Evolutionary conservation across 106 monocot genomes (phyloP).

Genomic region (Allium cepa): DNA sequence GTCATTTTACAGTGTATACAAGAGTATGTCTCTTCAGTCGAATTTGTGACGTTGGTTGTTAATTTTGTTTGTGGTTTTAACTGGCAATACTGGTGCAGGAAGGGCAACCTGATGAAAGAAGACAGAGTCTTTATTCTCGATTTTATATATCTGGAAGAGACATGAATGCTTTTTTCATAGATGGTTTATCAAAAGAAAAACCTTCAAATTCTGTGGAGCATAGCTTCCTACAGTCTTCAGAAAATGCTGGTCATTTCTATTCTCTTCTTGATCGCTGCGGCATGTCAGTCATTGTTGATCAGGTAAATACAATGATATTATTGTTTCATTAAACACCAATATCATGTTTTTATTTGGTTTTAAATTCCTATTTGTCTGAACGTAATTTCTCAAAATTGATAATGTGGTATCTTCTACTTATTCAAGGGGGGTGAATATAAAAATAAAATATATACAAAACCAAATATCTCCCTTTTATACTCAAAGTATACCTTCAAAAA

Average conservation of each 20-base stretch:
- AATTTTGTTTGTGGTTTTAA: background rate
- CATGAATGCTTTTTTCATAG: conserved; percentile 83
- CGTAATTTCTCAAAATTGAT: no score
- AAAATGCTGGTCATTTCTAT: conserved; percentile 27
- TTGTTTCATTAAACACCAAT: no score
- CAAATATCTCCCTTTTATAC: no score
- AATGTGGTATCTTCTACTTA: no score
- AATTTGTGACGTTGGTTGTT: background rate
- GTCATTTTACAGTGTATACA: conserved; percentile 89
- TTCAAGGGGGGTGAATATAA: no score
- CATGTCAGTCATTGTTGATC: conserved; percentile 87
- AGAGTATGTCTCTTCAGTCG: conserved; percentile 38
- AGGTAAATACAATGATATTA: conserved; percentile 31
- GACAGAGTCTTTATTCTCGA: conserved; percentile 73
- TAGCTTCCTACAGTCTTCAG: background rate
- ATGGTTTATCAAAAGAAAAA: conserved; percentile 18
- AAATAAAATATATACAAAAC: no score
- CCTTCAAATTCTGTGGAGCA: conserved; percentile 1
- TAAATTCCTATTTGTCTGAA: no score
- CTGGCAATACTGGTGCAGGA: conserved; percentile 30
- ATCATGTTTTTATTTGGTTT: no score
- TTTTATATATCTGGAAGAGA: conserved; percentile 89
- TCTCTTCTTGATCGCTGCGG: conserved; percentile 93
- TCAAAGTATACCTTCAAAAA: no score
- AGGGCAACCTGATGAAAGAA: conserved; percentile 47